phyloP scores from a whole-genome alignment of 805 yeast genomes.

The Candida coquimbonensis region DNA sequence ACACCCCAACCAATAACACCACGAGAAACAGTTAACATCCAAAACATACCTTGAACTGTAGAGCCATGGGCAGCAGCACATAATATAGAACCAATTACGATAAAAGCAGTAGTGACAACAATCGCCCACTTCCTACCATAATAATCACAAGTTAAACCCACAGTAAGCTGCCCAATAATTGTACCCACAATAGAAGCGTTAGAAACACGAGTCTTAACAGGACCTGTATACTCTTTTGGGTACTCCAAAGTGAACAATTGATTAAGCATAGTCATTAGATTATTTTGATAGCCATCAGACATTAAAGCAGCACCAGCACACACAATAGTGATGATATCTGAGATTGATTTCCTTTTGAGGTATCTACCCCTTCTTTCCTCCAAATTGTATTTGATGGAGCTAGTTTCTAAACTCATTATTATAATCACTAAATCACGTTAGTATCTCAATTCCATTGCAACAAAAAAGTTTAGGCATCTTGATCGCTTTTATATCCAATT shows the following conservation, averaged over 20 bases:
- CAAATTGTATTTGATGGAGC: conserved; percentile 11
- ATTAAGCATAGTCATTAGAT: conserved; percentile 65
- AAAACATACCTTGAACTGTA: conserved; percentile 54
- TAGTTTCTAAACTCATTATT: background rate
- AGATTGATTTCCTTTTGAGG: conserved; percentile 22
- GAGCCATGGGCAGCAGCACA: conserved; percentile 68
- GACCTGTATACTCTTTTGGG: conserved; percentile 30
- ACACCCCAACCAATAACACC: conserved; percentile 76
- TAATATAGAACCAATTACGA: conserved; percentile 56
- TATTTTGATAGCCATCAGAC: conserved; percentile 74
- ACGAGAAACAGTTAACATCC: conserved; percentile 69
- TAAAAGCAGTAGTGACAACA: conserved; percentile 50
- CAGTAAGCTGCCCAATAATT: conserved; percentile 58
- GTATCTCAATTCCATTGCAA: too few relatives aligned
- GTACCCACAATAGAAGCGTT: conserved; percentile 66
- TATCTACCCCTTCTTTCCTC: conserved; percentile 18
- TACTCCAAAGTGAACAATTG: conserved; percentile 43
- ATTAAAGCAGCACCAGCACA: conserved; percentile 68
- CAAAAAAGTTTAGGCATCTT: too few relatives aligned
- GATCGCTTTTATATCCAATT: too few relatives aligned
- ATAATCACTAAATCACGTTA: too few relatives aligned
- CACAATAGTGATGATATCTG: conserved; percentile 40
- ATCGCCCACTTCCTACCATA: conserved; percentile 69
- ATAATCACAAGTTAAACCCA: conserved; percentile 60
- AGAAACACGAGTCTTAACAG: conserved; percentile 57